Evolutionary conservation across 2,329 filamentous ascomycete genomes (phyloP).

Genomic region (Trichophyton rubrum): DNA sequence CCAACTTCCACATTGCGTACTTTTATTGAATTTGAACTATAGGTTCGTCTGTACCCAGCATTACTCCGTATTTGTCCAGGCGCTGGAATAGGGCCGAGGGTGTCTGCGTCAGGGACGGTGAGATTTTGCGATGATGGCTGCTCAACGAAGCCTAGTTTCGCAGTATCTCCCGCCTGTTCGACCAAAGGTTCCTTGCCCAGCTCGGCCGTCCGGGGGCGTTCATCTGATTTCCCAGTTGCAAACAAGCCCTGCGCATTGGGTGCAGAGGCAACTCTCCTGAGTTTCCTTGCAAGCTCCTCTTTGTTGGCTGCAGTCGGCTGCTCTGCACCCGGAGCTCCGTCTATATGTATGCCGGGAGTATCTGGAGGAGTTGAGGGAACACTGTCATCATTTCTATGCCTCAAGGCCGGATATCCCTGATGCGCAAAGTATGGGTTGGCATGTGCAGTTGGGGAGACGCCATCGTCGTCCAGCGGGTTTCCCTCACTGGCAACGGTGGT

Average conservation of each 20-base stretch:
- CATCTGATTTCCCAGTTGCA: slow-evolving; percentile 45
- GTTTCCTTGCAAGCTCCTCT: slow-evolving; percentile 83
- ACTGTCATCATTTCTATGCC: slow-evolving; percentile 89
- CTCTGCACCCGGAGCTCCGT: slow-evolving; percentile 52
- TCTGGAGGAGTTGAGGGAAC: slow-evolving; percentile 87
- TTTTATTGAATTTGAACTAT: slow-evolving; percentile 99
- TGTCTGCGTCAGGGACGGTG: slow-evolving; percentile 25
- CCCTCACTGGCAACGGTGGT: slow-evolving; percentile 88
- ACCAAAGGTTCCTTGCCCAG: slow-evolving; percentile 68
- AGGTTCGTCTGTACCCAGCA: slow-evolving; percentile 79
- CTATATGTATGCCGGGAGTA: slow-evolving; percentile 65
- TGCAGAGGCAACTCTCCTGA: slow-evolving; percentile 87
- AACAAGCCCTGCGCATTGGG: slow-evolving; percentile 95
- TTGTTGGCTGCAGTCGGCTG: slow-evolving; percentile 69
- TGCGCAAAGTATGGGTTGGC: slow-evolving; percentile 97
- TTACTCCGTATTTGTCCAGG: slow-evolving; percentile 53
- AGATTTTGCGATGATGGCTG: slow-evolving; percentile 18
- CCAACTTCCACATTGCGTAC: slow-evolving; percentile 93
- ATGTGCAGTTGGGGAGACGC: slow-evolving; percentile 78
- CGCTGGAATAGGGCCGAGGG: slow-evolving; percentile 52
- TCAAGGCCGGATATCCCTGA: slow-evolving; percentile 81
- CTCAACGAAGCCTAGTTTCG: slow-evolving; percentile 45
- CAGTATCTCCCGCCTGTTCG: slow-evolving; percentile 42
- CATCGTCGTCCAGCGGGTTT: slow-evolving; percentile 79
- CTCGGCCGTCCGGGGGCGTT: slow-evolving; percentile 73